Evolutionary conservation across 257 asterid species (phyloP).

Genomic region (Coffea eugenioides): DNA sequence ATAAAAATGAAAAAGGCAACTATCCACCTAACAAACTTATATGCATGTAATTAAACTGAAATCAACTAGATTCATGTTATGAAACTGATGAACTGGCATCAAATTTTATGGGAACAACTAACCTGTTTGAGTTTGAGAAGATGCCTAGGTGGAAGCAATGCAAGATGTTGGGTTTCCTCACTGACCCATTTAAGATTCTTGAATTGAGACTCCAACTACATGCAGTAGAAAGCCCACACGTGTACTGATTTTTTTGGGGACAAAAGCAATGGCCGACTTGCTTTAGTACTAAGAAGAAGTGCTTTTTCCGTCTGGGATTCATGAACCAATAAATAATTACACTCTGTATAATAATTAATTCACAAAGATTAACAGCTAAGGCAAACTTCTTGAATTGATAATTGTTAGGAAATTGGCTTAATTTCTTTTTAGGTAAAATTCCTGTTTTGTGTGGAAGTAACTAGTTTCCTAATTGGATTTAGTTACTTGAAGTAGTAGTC

Average conservation of each 20-base stretch:
- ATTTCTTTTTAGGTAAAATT: no score
- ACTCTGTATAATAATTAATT: not conserved
- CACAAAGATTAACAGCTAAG: not conserved
- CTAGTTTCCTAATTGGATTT: no score
- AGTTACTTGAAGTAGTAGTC: no score
- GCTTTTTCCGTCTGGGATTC: conserved; percentile 5
- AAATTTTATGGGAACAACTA: not conserved
- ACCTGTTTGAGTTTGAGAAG: conserved; percentile 56
- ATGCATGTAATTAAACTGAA: not conserved
- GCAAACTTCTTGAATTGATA: not conserved
- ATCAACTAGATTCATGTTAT: not conserved
- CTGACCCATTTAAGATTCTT: conserved; percentile 31
- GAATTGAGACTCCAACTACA: conserved; percentile 17
- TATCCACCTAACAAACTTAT: not conserved
- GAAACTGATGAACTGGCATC: not conserved
- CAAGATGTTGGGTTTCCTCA: conserved; percentile 26
- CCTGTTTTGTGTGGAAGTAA: no score
- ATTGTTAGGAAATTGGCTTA: no score
- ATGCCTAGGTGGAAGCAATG: conserved; percentile 9
- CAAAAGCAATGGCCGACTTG: not conserved
- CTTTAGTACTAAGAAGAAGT: not conserved
- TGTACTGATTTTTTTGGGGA: not conserved
- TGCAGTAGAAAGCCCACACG: not conserved
- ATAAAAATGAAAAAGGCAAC: not conserved
- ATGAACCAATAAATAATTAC: not conserved